These are phyloP conservation scores for Sesbania bispinosa DNA, from an alignment of 306 rosid species.

Conservation along the genomic window DNA sequence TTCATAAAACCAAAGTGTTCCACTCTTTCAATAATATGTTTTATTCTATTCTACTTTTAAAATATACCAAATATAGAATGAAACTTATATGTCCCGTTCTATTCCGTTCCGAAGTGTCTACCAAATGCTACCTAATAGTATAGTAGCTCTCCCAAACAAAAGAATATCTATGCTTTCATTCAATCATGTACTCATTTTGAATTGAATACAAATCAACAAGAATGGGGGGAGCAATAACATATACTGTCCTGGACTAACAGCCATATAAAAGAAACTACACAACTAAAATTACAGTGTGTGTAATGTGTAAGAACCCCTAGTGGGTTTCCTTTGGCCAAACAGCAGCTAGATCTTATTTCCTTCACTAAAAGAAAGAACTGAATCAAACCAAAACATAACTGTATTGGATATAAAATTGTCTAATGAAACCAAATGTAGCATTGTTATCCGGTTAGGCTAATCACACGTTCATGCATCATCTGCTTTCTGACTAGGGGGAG, in stretches of 20 bases:
- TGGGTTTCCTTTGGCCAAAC: constrained; percentile 36
- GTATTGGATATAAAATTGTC: constrained; percentile 29
- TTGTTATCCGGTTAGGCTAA: constrained; percentile 28
- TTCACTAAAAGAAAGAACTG: constrained; percentile 39
- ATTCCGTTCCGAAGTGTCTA: too few relatives aligned
- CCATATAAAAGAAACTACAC: constrained; percentile 37
- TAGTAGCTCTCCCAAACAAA: constrained; percentile 2
- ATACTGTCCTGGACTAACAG: constrained; percentile 25
- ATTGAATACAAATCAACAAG: constrained; percentile 42
- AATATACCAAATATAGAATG: too few relatives aligned
- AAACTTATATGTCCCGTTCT: too few relatives aligned
- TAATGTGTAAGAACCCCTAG: constrained; percentile 30
- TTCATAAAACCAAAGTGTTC: too few relatives aligned
- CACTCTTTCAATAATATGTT: too few relatives aligned
- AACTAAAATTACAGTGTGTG: constrained; percentile 39
- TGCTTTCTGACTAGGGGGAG: constrained; percentile 36
- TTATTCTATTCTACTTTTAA: too few relatives aligned
- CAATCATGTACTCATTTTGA: constrained; percentile 23
- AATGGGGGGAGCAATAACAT: constrained; percentile 35
- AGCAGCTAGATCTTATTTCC: constrained; percentile 47
- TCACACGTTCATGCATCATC: constrained; percentile 38
- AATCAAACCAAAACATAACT: constrained; percentile 30
- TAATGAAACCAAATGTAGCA: constrained; percentile 38
- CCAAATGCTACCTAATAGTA: too few relatives aligned
- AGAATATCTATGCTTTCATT: constrained; percentile 27